Conservation (phyloP, 73 alveolate species). For the Loxodes magnus region DNA sequence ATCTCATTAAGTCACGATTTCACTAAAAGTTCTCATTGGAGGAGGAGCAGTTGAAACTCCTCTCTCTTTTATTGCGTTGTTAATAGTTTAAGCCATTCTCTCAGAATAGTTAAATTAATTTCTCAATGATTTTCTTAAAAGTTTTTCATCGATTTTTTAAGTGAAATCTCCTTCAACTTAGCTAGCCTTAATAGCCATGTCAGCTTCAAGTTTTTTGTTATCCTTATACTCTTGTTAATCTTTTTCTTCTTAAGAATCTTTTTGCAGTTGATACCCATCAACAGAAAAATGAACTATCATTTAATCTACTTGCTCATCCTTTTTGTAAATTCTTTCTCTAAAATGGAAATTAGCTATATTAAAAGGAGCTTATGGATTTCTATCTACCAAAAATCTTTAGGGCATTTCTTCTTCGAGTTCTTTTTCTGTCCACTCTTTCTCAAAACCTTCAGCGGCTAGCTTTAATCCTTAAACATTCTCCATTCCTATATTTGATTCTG, state of each 20-base stretch:
- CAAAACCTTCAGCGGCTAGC: too few relatives aligned
- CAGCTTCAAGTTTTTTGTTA: conserved; percentile 43
- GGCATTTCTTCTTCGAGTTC: conserved; percentile 60
- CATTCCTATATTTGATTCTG: too few relatives aligned
- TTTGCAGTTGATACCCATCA: conserved; percentile 57
- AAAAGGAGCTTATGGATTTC: conserved; percentile 80
- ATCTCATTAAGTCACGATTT: conserved; percentile 97
- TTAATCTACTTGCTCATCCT: conserved; percentile 75
- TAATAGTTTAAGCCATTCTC: conserved; percentile 81
- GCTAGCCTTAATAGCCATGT: conserved; percentile 54
- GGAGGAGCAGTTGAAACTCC: conserved; percentile 89
- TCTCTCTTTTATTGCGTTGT: conserved; percentile 68
- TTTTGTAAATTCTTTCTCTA: conserved; percentile 53
- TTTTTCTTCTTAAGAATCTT: conserved; percentile 69
- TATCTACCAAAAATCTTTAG: conserved; percentile 50
- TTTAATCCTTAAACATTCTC: too few relatives aligned
- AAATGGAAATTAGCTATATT: conserved; percentile 51
- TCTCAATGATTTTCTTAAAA: conserved; percentile 64
- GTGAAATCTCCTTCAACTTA: conserved; percentile 45
- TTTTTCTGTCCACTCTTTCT: too few relatives aligned
- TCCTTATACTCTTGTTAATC: conserved; percentile 73
- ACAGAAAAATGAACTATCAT: conserved; percentile 61
- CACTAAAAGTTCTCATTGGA: conserved; percentile 59
- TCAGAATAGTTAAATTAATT: conserved; percentile 84
- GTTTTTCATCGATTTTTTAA: conserved; percentile 32